phyloP scores from a whole-genome alignment of 2,329 filamentous ascomycete genomes.

The Leptographium wingfieldii region DNA sequence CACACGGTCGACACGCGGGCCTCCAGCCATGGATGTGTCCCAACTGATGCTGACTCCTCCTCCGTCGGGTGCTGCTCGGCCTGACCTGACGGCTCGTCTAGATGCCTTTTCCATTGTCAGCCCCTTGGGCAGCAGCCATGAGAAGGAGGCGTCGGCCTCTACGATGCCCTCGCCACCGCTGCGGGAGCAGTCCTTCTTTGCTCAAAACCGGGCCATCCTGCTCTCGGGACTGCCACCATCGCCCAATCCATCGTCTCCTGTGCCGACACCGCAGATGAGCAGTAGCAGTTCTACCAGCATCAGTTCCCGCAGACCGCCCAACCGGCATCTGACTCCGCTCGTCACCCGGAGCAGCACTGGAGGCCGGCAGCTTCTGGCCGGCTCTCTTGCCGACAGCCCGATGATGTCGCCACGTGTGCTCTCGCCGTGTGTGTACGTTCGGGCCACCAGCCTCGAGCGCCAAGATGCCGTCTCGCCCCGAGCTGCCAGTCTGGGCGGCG shows the following conservation, averaged over 20 bases:
- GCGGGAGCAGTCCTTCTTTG: constrained; percentile 4
- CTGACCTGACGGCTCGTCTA: constrained; percentile 7
- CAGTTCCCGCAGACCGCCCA: not conserved
- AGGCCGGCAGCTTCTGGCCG: not conserved
- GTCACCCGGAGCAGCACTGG: not conserved
- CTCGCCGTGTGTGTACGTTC: constrained; percentile 11
- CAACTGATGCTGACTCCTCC: constrained; percentile 7
- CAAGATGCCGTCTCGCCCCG: not conserved
- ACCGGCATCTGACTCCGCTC: constrained; percentile 7
- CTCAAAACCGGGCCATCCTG: constrained; percentile 10
- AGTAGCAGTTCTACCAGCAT: not conserved
- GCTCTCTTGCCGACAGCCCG: not conserved
- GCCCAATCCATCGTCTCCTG: not conserved
- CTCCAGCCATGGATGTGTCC: not conserved
- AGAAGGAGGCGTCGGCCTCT: not conserved
- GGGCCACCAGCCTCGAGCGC: constrained; percentile 2
- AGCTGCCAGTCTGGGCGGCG: not conserved
- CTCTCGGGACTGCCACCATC: constrained; percentile 7
- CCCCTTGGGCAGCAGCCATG: not conserved
- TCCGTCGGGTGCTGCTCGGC: not conserved
- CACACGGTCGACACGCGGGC: not conserved
- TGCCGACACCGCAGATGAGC: not conserved
- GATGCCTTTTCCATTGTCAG: constrained; percentile 6
- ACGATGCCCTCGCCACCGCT: constrained; percentile 3
- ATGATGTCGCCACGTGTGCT: constrained; percentile 5